phyloP scores from a whole-genome alignment of 306 rosid genomes.

The Rubus parviflorus region DNA sequence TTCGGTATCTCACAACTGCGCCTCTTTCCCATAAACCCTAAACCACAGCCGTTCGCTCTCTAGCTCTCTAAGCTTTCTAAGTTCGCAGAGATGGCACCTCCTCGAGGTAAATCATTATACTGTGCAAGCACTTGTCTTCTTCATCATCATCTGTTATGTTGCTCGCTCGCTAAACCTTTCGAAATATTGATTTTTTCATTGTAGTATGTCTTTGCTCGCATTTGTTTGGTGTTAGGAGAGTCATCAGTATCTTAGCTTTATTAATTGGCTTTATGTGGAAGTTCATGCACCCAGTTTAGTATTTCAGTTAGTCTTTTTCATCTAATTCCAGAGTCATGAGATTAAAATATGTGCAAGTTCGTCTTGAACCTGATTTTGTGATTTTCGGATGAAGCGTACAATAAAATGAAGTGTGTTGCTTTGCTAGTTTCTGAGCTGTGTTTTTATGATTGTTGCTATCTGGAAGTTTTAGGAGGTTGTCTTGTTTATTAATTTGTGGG shows the following conservation, averaged over 20 bases:
- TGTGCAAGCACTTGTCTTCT: neutral
- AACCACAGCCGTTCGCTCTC: neutral
- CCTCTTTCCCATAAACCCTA: constrained; percentile 13
- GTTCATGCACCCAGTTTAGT: neutral
- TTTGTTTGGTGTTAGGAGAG: neutral
- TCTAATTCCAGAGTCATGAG: neutral
- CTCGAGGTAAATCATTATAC: constrained; percentile 24
- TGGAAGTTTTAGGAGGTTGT: no score
- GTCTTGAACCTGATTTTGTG: neutral
- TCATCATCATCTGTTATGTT: no score
- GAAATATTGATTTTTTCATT: no score
- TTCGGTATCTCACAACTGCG: neutral
- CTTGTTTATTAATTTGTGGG: neutral
- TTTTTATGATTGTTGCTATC: neutral
- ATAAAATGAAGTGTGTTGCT: no score
- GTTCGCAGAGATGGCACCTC: constrained; percentile 29
- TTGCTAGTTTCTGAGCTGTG: neutral
- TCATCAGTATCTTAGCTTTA: neutral
- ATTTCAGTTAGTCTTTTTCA: neutral
- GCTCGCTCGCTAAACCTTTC: no score
- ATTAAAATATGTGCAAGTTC: neutral
- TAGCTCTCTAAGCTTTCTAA: neutral
- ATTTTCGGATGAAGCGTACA: no score
- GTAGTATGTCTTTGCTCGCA: neutral
- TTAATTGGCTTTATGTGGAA: neutral